These are phyloP conservation scores for Zoysia matrella DNA, from an alignment of 202 grass and related monocot species.

Conservation along the genomic window DNA sequence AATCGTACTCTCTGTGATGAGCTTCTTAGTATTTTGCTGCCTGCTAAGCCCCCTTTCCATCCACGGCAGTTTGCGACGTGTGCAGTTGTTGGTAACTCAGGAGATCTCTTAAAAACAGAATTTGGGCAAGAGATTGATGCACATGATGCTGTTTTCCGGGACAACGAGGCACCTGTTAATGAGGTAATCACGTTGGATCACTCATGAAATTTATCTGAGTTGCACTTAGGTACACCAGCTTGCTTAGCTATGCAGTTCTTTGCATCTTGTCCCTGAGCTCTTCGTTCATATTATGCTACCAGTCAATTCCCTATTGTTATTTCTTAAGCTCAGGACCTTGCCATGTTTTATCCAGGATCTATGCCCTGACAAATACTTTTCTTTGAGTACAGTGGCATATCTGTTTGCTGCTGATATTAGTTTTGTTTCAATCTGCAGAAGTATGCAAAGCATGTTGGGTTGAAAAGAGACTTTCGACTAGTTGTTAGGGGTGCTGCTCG, in stretches of 20 bases:
- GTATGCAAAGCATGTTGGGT: conserved; percentile 94
- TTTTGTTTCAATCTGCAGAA: not conserved
- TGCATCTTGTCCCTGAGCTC: not conserved
- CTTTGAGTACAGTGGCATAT: not conserved
- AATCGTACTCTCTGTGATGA: conserved; percentile 92
- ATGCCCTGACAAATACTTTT: conserved; percentile 8
- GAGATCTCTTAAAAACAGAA: conserved; percentile 95
- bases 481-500: conserved; percentile 96
- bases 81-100: conserved; percentile 97
- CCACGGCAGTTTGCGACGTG: conserved; percentile 86
- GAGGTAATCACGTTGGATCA: conserved; percentile 53
- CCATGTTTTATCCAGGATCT: not conserved
- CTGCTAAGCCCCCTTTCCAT: conserved; percentile 94
- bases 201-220: conserved; percentile 20
- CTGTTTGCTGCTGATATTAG: conserved; percentile 1
- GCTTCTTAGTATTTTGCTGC: conserved; percentile 83
- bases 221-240: not conserved
- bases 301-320: conserved; percentile 4
- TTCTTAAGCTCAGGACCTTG: not conserved
- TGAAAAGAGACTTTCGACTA: conserved; percentile 93
- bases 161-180: conserved; percentile 98
- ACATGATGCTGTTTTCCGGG: conserved; percentile 92
- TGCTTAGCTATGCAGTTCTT: conserved; percentile 18
- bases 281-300: not conserved
- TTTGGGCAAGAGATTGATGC: conserved; percentile 95